Evolutionary conservation across 192 early-diverging fungal species (phyloP).

Genomic region (Coemansia sp.): DNA sequence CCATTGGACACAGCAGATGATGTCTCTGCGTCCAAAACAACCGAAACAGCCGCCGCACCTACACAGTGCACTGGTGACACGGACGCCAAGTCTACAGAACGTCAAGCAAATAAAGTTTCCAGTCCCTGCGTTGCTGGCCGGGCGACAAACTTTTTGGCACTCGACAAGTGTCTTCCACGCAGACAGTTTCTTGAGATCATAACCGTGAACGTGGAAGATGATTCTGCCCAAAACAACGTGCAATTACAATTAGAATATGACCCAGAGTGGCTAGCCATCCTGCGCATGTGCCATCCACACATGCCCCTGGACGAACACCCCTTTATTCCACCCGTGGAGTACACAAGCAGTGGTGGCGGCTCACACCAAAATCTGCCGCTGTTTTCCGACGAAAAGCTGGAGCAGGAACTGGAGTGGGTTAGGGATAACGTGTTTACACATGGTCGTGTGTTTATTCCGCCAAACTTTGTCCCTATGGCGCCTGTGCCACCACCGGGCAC

Average conservation of each 20-base stretch:
- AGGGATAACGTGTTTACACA: constrained; percentile 54
- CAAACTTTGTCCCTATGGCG: constrained; percentile 76
- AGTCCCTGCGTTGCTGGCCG: constrained; percentile 24
- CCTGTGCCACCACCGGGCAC: constrained; percentile 51
- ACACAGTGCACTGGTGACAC: not conserved
- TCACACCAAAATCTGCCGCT: no score
- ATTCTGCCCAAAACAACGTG: constrained; percentile 28
- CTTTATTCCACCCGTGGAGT: constrained; percentile 49
- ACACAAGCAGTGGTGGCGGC: no score
- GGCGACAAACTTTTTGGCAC: constrained; percentile 77
- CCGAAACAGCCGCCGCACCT: not conserved
- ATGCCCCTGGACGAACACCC: constrained; percentile 51
- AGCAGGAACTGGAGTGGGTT: constrained; percentile 65
- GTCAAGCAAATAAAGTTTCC: not conserved
- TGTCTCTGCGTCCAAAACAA: not conserved
- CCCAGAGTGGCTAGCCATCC: constrained; percentile 79
- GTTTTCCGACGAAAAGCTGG: constrained; percentile 50
- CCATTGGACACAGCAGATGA: not conserved
- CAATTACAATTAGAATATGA: constrained; percentile 72
- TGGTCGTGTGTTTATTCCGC: constrained; percentile 60
- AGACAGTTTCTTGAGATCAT: constrained; percentile 80
- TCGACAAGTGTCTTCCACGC: constrained; percentile 89
- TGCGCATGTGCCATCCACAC: constrained; percentile 58
- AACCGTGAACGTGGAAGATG: constrained; percentile 55
- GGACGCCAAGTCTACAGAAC: not conserved